Base-by-base conservation (phyloP, 2,329 filamentous ascomycete genomes). In the Fusarium agapanthi region DNA sequence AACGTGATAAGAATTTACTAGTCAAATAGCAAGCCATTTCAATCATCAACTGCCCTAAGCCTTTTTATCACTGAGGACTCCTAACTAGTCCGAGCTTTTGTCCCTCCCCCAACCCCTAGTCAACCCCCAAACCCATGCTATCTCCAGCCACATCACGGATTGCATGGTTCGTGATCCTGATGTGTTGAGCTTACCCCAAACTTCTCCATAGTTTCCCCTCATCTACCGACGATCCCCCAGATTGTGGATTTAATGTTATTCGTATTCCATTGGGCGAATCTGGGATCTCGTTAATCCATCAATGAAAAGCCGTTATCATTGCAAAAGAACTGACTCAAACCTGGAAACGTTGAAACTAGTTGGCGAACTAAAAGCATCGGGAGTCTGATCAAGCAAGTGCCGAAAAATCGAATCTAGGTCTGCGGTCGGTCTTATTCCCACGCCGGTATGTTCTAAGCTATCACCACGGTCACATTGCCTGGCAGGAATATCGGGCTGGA, bases 181-280 rank as follows among this genome's bases (percentile, higher is more conserved):
- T 32, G n/a, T n/a, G 34, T 26, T 26, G 37, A 63, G 35, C 28
- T 57, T 69, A 69, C 66, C 57, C 66, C 66, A 41, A 44, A 28
- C 26, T 38, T 69, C 66, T 32, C 66, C 65, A 69, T 65, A 69
- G 32, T 54, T 38, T 69, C 66, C 55, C 57, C 65, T 57, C 66
- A 69, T 34, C 34, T 35, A 34, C 18, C 41, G 37, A 38, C 30
- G 54, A 62, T 38, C 37, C 56, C 61, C 61, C 48, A 44, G 40
- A 28, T 40, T 24, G 24, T 45, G 45, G 37, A 50, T 37, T 26
- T 34, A 61, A 38, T 24, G 16, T 16, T n/a, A 7, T 24, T 12
- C n/a, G 22, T 13, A 32, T 32, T 18, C 45, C 38, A 40, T 51
- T 56, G 32, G 64, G 45, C 44, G 43, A n/a, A 28, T 56, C 32